Conservation (phyloP, 2,329 filamentous ascomycete genomes). For the Aspergillus costaricaensis region DNA sequence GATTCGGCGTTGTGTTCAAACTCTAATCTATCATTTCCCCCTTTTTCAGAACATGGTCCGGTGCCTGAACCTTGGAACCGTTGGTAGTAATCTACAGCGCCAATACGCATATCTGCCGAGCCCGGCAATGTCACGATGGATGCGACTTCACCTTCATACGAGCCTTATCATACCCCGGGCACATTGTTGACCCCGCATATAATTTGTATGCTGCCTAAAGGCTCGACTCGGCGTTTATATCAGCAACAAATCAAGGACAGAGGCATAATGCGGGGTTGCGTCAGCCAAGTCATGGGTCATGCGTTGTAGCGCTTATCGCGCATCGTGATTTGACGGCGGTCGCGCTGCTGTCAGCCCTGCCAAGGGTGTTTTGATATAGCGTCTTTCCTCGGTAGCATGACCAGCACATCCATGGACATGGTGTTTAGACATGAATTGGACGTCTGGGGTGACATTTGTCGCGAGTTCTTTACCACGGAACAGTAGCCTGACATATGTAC, state of each 20-base stretch:
- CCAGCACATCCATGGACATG: conserved; percentile 1
- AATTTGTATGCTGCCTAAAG: neutral
- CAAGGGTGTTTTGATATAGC: neutral
- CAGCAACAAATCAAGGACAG: neutral
- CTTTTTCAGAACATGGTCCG: neutral
- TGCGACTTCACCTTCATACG: neutral
- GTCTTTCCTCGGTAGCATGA: neutral
- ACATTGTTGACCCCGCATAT: neutral
- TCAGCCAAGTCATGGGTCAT: neutral
- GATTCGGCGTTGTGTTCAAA: neutral
- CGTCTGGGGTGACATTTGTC: conserved; percentile 1
- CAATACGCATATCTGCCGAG: neutral
- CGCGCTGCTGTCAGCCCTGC: conserved; percentile 2
- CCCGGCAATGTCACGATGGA: neutral
- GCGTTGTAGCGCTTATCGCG: neutral
- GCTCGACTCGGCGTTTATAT: neutral
- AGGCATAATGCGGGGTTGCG: neutral
- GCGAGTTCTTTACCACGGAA: neutral
- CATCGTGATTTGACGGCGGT: neutral
- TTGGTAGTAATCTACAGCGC: neutral
- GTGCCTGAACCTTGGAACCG: neutral
- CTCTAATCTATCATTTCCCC: neutral
- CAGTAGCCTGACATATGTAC: neutral
- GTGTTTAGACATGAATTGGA: neutral
- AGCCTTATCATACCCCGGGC: neutral